Evolutionary conservation across 2,329 filamentous ascomycete genomes (phyloP).

Genomic region (Aspergillus sp.): DNA sequence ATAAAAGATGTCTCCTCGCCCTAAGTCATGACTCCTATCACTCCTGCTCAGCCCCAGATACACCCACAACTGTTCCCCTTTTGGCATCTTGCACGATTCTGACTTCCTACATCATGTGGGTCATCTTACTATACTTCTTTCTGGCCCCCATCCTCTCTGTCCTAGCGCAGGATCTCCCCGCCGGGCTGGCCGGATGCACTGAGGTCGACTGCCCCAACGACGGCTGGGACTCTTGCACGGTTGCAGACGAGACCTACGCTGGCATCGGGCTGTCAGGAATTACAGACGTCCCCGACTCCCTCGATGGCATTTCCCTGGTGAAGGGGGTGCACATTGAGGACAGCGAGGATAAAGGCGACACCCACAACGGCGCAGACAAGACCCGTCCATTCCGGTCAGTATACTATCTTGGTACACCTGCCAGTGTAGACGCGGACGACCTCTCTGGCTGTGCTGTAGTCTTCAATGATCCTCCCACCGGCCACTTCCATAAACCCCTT

Average conservation of each 20-base stretch:
- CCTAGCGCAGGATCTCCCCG: conserved; percentile 1
- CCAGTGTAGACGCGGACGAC: background rate
- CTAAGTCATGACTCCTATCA: background rate
- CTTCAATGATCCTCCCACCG: conserved; percentile 15
- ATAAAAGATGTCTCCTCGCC: background rate
- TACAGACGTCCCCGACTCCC: background rate
- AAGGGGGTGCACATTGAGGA: conserved; percentile 15
- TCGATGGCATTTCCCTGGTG: conserved; percentile 16
- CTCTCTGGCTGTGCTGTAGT: conserved; percentile 18
- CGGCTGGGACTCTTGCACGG: conserved; percentile 8
- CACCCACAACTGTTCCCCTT: background rate
- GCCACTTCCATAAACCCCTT: background rate
- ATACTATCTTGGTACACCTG: conserved; percentile 17
- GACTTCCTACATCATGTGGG: background rate
- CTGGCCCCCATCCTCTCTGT: background rate
- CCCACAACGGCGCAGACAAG: background rate
- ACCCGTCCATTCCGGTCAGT: conserved; percentile 12
- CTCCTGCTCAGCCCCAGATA: background rate
- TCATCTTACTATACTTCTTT: background rate
- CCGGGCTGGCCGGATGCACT: conserved; percentile 11
- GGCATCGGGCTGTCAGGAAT: conserved; percentile 13
- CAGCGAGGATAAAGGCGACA: background rate
- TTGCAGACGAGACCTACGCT: conserved; percentile 11
- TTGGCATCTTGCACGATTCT: background rate
- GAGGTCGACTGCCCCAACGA: conserved; percentile 13